Percentiles rank a stretch among this genome's conserved stretches.
Conservation (phyloP, 1,284 basidiomycete species). For the Nidula niveotomentosa region DNA sequence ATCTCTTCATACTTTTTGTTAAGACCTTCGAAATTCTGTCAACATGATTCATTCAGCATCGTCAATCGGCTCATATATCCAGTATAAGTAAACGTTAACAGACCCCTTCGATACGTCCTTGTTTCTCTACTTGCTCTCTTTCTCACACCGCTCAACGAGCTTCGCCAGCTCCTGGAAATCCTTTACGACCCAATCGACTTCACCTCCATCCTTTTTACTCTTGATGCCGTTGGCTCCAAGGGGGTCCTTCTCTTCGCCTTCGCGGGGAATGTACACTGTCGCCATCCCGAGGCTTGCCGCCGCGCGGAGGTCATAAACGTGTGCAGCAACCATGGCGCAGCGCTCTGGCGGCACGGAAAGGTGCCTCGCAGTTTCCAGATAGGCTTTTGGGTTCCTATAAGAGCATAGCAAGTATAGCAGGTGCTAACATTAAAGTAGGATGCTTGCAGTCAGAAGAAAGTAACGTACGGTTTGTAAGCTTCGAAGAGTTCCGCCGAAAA, state of each 20-base stretch:
- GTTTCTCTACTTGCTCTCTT: too few relatives aligned
- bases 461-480: slow-evolving; percentile 60
- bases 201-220: slow-evolving; percentile 43
- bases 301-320: slow-evolving; percentile 53
- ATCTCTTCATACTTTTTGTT: too few relatives aligned
- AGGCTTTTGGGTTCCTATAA: slow-evolving; percentile 44
- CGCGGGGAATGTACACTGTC: slow-evolving; percentile 54
- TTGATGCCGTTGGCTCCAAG: slow-evolving; percentile 22
- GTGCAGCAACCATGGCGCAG: slow-evolving; percentile 65
- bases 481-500: slow-evolving; percentile 59
- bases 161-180: slow-evolving; percentile 41
- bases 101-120: too few relatives aligned
- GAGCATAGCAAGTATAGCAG: background rate
- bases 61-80: too few relatives aligned
- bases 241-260: slow-evolving; percentile 38
- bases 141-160: background rate
- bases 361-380: slow-evolving; percentile 47
- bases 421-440: slow-evolving; percentile 16
- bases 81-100: too few relatives aligned
- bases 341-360: slow-evolving; percentile 48
- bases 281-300: slow-evolving; percentile 54
- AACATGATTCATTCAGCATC: too few relatives aligned
- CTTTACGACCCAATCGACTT: slow-evolving; percentile 46
- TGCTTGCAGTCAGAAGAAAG: background rate
- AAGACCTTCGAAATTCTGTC: too few relatives aligned